Evolutionary conservation across 176 grass and related monocot species (phyloP).

Genomic region (Carex pumila): DNA sequence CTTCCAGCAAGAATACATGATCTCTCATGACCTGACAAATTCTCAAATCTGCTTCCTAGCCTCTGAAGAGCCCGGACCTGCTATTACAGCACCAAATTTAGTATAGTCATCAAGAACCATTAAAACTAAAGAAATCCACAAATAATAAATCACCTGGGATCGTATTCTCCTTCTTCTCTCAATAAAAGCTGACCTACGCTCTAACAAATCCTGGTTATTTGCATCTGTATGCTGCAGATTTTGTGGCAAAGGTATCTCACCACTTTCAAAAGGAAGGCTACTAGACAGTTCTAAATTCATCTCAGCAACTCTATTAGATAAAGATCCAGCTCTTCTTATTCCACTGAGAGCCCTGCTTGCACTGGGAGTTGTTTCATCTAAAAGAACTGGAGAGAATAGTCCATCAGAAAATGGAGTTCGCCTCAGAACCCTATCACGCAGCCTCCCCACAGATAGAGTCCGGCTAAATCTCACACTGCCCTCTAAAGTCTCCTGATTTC

Average conservation of each 20-base stretch:
- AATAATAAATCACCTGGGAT: conserved; percentile 72
- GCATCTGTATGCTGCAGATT: conserved; percentile 36
- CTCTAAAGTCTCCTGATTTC: conserved; percentile 66
- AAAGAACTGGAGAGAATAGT: conserved; percentile 45
- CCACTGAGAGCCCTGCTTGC: conserved; percentile 41
- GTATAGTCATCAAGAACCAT: not conserved
- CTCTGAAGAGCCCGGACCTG: conserved; percentile 95
- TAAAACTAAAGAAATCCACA: conserved; percentile 16
- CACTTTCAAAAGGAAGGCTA: conserved; percentile 7
- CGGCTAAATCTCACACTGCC: conserved; percentile 80
- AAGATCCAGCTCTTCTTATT: conserved; percentile 53
- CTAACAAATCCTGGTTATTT: conserved; percentile 57
- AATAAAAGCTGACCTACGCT: conserved; percentile 84
- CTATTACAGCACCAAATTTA: conserved; percentile 10
- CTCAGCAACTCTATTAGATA: conserved; percentile 44
- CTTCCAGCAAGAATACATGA: conserved; percentile 88
- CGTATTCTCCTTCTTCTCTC: conserved; percentile 92
- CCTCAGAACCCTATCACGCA: conserved; percentile 87
- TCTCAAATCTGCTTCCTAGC: conserved; percentile 89
- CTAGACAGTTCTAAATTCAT: conserved; percentile 36
- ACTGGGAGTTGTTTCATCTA: conserved; percentile 49
- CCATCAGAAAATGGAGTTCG: conserved; percentile 80
- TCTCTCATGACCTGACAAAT: conserved; percentile 80
- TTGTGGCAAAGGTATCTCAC: conserved; percentile 17
- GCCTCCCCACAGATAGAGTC: conserved; percentile 69